Base-by-base conservation (phyloP, 2,329 filamentous ascomycete species). In the Mariannaea sp. region DNA sequence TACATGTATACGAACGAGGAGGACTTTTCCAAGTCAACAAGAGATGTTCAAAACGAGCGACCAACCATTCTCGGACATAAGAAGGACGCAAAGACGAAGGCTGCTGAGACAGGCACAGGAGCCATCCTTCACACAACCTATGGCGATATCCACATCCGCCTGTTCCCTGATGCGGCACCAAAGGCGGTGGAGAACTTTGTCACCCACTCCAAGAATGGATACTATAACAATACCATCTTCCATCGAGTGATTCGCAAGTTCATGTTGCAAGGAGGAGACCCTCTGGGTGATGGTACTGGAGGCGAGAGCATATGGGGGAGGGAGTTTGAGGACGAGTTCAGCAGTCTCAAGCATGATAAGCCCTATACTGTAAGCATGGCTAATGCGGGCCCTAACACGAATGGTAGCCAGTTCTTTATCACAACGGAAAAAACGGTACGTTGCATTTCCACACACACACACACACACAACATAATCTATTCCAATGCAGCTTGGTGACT, bases 211-310 rank as follows among this genome's bases (percentile, higher is more conserved):
- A 88, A 87, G 66, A 88, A 86, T 53, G 91, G 90, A 1, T 99
- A 99, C 72, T 99, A 99, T 78, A 97, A 99, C 77, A 90, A 90
- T 73, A 92, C 93, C 27, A 93, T 97, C 64, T 99, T 99, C 80
- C 94, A 99, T 73, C 88, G 94, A 27, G 89, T 99, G 6, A 99
- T 99, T 64, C 86, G 89, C 56, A 97, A 97, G 68, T 99, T 99
- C 76, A 99, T 99, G 95, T 96, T 99, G 35, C 94, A 99, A 72
- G 92, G 93, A 44, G 94, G 94, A 38, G 95, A 99, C 68, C 94
- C 95, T 0, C 88, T 92, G 0, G 93, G 93, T 2, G 96, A 92
- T 1, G 94, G 95, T 1, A 84, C 90, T 40, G 94, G 94, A 14
- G 95, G 95, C 1, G 80, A 87, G 57, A 95, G 89, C 67, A 86